Base-by-base conservation (phyloP, 2,329 filamentous ascomycete genomes). In the Neospermospora avenae region DNA sequence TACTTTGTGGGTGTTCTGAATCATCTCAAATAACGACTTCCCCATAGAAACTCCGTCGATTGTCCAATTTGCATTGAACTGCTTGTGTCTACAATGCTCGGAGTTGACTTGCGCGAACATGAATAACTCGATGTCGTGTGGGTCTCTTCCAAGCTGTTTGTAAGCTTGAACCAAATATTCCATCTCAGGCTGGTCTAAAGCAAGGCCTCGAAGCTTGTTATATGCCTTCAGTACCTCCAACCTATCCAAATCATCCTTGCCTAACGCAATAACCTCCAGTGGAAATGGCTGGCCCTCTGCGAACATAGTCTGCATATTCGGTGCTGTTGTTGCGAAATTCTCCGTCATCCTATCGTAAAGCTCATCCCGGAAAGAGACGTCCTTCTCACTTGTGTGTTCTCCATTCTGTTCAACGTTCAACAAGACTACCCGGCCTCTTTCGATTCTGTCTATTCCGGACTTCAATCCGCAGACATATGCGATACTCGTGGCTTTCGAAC, bases 81-180 rank as follows among this genome's bases (percentile, higher is more conserved):
- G 90, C 80, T 97, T 96, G 62, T 80, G 77, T 54, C 76, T 71
- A 63, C 73, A 96, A 76, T 98, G 93, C 80, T 99, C 95, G 3
- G 93, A 98, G 79, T 98, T 98, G 74, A 99, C 93, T 77, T 99
- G 95, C 16, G 93, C 93, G 74, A 98, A 99, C 95, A 98, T 98
- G 81, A 98, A 98, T 22, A 98, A 82, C 77, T 99, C 95, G 46
- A 98, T 90, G 73, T 98, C 95, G 62, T 69, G 64, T 0, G 91
- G 91, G 52, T 83, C 78, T 39, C 86, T 79, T 63, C 85, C 83
- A 18, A 86, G 54, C 55, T 71, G 82, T 5, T 84, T 85, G 75
- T 91, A 95, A 44, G 88, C 87, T 67, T 92, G 86, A n/a, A 96
- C 90, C 41, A 99, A 81, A 72, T 99, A 98, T 61, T 96, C 87